Conservation (phyloP, 305 asterid species). For the Plantago rigida region DNA sequence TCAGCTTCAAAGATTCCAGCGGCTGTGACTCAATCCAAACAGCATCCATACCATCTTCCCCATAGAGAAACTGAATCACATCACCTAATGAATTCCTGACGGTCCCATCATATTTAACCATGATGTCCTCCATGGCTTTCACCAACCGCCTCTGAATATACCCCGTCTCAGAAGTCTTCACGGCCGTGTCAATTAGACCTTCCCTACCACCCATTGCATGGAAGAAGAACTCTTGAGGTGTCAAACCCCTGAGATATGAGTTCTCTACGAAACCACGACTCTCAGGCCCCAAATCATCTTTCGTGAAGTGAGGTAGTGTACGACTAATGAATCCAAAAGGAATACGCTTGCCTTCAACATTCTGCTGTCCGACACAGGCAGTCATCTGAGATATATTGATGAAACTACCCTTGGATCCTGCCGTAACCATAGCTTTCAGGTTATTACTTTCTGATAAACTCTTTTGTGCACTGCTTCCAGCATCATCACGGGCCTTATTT, state of each 20-base stretch:
- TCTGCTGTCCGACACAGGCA: constrained; percentile 99
- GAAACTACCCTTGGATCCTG: constrained; percentile 98
- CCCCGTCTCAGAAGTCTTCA: constrained; percentile 97
- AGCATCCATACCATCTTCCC: constrained; percentile 99
- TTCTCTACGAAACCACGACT: constrained; percentile 99
- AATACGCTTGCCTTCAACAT: constrained; percentile 97
- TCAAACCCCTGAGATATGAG: constrained; percentile 88
- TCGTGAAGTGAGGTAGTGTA: constrained; percentile 86
- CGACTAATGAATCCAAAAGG: constrained; percentile 89
- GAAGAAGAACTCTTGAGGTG: constrained; percentile 96
- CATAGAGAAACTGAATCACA: constrained; percentile 95
- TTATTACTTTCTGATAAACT: constrained; percentile 93
- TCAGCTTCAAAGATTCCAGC: constrained; percentile 79
- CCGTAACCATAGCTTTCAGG: constrained; percentile 98
- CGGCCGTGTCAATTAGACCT: constrained; percentile 98
- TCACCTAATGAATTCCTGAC: constrained; percentile 92
- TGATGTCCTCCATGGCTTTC: constrained; percentile 99
- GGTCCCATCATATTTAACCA: constrained; percentile 98
- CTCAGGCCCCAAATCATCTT: constrained; percentile 92
- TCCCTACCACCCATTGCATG: constrained; percentile 99
- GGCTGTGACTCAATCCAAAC: constrained; percentile 97
- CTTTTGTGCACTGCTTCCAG: constrained; percentile 98
- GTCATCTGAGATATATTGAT: constrained; percentile 98
- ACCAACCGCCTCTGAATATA: constrained; percentile 92
- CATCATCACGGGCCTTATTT: constrained; percentile 99